These are phyloP conservation scores for Zygosaccharomyces siamensis DNA, from an alignment of 805 yeast species.

Conservation along the genomic window DNA sequence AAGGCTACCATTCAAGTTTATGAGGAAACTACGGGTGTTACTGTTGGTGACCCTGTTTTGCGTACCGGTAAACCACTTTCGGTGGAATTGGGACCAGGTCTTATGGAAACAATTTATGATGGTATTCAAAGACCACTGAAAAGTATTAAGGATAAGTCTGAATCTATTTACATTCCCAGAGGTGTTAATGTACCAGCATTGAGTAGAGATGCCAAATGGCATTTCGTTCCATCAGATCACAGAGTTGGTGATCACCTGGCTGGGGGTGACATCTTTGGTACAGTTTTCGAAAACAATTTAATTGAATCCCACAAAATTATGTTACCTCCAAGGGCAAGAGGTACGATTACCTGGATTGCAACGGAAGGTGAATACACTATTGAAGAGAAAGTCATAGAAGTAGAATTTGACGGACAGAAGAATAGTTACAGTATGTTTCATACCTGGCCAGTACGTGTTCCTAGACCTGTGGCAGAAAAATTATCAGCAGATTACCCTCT, in stretches of 20 bases:
- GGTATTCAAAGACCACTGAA: conserved; percentile 99
- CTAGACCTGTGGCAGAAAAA: conserved; percentile 96
- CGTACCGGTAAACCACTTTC: conserved; percentile 99
- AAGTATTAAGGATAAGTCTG: conserved; percentile 80
- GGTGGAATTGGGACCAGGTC: conserved; percentile 98
- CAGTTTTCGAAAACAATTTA: conserved; percentile 89
- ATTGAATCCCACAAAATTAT: conserved; percentile 88
- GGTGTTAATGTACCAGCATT: conserved; percentile 98
- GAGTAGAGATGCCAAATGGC: conserved; percentile 74
- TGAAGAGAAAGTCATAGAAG: conserved; percentile 84
- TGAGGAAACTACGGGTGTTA: conserved; percentile 98
- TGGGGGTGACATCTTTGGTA: conserved; percentile 97
- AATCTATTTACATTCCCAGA: conserved; percentile 96
- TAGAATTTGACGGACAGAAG: conserved; percentile 87
- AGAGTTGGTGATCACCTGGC: conserved; percentile 95
- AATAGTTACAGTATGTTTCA: conserved; percentile 88
- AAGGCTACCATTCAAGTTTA: conserved; percentile 98
- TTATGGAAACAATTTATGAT: conserved; percentile 98
- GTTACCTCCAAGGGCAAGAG: conserved; percentile 97
- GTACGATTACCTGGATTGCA: conserved; percentile 89
- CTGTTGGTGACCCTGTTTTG: conserved; percentile 97
- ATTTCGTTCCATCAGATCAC: conserved; percentile 67
- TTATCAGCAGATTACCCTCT: conserved; percentile 90
- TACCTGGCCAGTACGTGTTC: conserved; percentile 99
- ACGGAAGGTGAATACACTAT: conserved; percentile 86